Conservation (phyloP, 2,329 filamentous ascomycete species). For the Ceratocystis destructans region DNA sequence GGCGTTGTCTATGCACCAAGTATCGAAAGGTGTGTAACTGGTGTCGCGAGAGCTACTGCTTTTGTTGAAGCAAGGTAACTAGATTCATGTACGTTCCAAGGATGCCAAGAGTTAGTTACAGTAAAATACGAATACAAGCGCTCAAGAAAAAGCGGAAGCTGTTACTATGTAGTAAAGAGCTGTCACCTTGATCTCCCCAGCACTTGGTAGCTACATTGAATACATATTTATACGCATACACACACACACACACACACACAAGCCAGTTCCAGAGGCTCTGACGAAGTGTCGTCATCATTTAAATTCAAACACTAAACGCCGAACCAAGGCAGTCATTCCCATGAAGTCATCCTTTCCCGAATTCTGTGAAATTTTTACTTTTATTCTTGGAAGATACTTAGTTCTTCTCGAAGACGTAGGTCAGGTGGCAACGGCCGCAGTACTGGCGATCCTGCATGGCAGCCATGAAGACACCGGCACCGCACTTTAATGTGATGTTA, state of each 20-base stretch:
- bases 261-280: conserved; percentile 4
- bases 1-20: conserved; percentile 14
- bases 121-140: neutral
- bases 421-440: conserved; percentile 64
- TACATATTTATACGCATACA: conserved; percentile 9
- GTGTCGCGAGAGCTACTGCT: neutral
- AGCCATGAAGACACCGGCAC: conserved; percentile 99
- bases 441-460: conserved; percentile 99
- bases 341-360: conserved; percentile 20
- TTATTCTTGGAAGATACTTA: conserved; percentile 27
- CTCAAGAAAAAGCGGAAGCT: too few species aligned
- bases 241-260: conserved; percentile 3
- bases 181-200: neutral
- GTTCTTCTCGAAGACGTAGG: conserved; percentile 60
- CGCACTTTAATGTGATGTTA: conserved; percentile 48
- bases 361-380: conserved; percentile 18
- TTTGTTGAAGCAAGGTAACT: neutral
- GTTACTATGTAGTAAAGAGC: too few species aligned
- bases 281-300: conserved; percentile 19
- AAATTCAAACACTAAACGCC: conserved; percentile 19
- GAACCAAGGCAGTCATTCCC: conserved; percentile 20
- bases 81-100: neutral
- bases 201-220: neutral
- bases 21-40: conserved; percentile 13
- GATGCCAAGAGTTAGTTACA: neutral